Evolutionary conservation across 73 alveolate species (phyloP).

Genomic region (Paramecium sonneborni): DNA sequence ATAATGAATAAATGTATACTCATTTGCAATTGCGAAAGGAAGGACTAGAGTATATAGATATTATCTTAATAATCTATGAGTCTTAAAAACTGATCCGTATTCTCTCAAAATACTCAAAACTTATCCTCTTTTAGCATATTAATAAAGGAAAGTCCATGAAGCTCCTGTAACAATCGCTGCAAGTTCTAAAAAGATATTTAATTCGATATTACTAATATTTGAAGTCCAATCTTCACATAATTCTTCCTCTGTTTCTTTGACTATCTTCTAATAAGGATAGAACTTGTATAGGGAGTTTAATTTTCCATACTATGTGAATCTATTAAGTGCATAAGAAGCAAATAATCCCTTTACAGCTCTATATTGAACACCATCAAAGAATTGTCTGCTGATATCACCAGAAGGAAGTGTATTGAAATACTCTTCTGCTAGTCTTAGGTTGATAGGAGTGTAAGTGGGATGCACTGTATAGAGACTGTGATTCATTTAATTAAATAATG

Average conservation of each 20-base stretch:
- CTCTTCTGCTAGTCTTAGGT: conserved; percentile 56
- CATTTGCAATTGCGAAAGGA: conserved; percentile 18
- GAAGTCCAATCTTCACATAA: neutral
- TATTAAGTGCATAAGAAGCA: neutral
- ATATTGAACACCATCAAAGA: conserved; percentile 58
- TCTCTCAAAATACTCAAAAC: conserved; percentile 63
- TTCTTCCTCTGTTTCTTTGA: neutral
- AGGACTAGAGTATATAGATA: conserved; percentile 51
- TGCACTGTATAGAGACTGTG: neutral
- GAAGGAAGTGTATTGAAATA: conserved; percentile 61
- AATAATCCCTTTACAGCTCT: conserved; percentile 49
- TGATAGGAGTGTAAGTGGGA: conserved; percentile 2
- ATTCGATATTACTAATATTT: conserved; percentile 1
- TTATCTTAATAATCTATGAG: conserved; percentile 42
- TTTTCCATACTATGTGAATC: neutral
- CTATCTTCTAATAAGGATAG: neutral
- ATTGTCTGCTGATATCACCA: conserved; percentile 61
- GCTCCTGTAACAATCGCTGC: conserved; percentile 52
- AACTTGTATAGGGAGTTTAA: neutral
- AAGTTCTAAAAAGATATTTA: neutral
- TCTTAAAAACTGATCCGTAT: conserved; percentile 54
- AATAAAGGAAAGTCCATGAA: conserved; percentile 53
- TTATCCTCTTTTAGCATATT: conserved; percentile 64
- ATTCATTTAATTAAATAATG: conserved; percentile 12
- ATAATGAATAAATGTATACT: neutral